Percentiles rank a stretch among this genome's conserved stretches.
Evolutionary conservation across 495 filamentous ascomycete species (phyloP).

Genomic region (Cladorrhinum samala): DNA sequence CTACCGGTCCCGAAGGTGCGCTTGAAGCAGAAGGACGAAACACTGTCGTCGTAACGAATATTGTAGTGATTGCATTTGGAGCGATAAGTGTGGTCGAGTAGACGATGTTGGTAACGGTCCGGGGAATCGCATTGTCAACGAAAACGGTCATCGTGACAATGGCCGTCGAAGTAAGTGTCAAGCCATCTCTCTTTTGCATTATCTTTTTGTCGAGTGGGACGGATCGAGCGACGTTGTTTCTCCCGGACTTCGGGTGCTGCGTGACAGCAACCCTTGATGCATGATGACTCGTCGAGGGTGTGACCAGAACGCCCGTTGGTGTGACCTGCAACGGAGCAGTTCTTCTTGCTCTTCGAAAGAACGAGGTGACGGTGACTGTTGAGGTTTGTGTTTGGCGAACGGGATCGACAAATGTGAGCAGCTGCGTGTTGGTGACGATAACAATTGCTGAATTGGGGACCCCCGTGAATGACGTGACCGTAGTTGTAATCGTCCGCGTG

Average conservation of each 20-base stretch:
- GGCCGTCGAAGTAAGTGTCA: background rate
- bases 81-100: slow-evolving; percentile 18
- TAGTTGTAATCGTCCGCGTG: background rate
- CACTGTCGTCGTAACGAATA: slow-evolving; percentile 18
- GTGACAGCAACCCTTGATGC: background rate
- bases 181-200: background rate
- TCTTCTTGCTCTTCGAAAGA: background rate
- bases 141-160: background rate
- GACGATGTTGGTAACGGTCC: slow-evolving; percentile 19
- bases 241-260: background rate
- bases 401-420: slow-evolving; percentile 2
- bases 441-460: background rate
- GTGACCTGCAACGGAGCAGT: background rate
- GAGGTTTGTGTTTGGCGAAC: background rate
- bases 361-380: background rate
- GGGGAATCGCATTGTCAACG: background rate
- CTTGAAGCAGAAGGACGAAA: slow-evolving; percentile 9
- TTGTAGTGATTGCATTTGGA: slow-evolving; percentile 20
- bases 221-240: background rate
- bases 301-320: background rate
- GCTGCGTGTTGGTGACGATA: background rate
- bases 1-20: background rate
- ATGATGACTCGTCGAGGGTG: background rate
- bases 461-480: background rate
- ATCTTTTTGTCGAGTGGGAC: background rate